A percentile compares a stretch with the other conserved stretches of the same genome.
Conservation (phyloP, 805 yeast genomes). For the Ogataea ramenticola region DNA sequence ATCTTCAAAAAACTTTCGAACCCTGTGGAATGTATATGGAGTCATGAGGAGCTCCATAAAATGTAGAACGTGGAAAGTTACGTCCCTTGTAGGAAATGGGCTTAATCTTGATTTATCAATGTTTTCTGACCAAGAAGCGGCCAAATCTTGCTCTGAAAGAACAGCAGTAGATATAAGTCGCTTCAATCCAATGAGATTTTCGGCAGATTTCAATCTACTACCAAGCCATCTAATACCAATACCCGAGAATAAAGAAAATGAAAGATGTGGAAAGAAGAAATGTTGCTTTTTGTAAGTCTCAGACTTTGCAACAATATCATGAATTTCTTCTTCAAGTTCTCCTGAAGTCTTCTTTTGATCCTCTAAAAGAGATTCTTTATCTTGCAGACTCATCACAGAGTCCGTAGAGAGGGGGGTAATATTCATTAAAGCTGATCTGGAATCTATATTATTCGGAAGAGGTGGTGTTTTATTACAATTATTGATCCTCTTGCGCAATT, state of each 20-base stretch:
- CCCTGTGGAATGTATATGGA: not conserved
- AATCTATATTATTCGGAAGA: no score
- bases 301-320: constrained; percentile 12
- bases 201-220: constrained; percentile 10
- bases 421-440: no score
- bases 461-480: no score
- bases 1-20: constrained; percentile 4
- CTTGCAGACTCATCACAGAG: not conserved
- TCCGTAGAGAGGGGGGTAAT: not conserved
- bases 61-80: not conserved
- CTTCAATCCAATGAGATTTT: constrained; percentile 16
- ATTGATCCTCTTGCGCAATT: no score
- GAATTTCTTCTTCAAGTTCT: constrained; percentile 2
- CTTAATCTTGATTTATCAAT: constrained; percentile 17
- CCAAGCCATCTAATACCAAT: constrained; percentile 35
- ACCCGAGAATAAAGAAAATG: constrained; percentile 33
- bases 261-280: constrained; percentile 21
- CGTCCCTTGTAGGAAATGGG: constrained; percentile 25
- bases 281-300: constrained; percentile 11
- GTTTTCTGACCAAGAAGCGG: constrained; percentile 29
- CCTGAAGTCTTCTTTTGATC: constrained; percentile 1
- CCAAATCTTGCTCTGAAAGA: constrained; percentile 11
- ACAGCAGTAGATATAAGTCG: constrained; percentile 13
- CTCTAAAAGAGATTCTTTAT: not conserved
- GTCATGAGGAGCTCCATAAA: not conserved